Conservation (phyloP, 2,329 filamentous ascomycete species). For the Dryadomyces quercus-mongolicae region DNA sequence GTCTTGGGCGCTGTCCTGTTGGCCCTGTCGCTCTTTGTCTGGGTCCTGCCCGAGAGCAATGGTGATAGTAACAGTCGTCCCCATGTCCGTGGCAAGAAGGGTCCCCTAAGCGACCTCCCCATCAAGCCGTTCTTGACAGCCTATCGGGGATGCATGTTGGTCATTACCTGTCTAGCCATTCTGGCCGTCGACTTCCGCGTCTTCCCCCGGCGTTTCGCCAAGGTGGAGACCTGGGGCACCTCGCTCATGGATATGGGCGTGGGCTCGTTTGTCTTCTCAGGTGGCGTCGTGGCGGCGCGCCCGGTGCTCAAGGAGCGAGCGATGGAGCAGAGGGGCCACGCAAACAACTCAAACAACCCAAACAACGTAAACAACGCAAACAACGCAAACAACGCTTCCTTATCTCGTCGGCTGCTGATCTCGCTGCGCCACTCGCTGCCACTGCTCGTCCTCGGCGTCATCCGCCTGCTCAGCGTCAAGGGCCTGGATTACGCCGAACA, state of each 20-base stretch:
- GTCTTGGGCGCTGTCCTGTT: slow-evolving; percentile 65
- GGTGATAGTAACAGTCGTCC: not conserved
- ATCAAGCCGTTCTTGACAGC: slow-evolving; percentile 86
- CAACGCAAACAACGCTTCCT: slow-evolving; percentile 15
- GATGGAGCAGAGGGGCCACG: slow-evolving; percentile 26
- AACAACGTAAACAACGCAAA: slow-evolving; percentile 13
- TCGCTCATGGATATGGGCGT: slow-evolving; percentile 98
- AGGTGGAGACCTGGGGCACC: slow-evolving; percentile 98
- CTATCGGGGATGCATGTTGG: slow-evolving; percentile 85
- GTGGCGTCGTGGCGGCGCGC: slow-evolving; percentile 79
- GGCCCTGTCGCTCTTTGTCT: slow-evolving; percentile 55
- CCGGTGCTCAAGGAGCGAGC: slow-evolving; percentile 60
- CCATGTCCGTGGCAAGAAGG: not conserved
- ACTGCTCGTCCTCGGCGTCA: slow-evolving; percentile 64
- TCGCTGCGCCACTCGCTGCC: slow-evolving; percentile 75
- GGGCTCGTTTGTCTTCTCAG: slow-evolving; percentile 92
- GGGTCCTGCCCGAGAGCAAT: slow-evolving; percentile 32
- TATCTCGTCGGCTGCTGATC: slow-evolving; percentile 46
- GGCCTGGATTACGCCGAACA: slow-evolving; percentile 93
- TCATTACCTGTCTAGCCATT: slow-evolving; percentile 80
- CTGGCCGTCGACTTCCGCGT: slow-evolving; percentile 92
- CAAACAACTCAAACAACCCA: no score
- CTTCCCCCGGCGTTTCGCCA: slow-evolving; percentile 89
- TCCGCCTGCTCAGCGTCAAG: slow-evolving; percentile 82
- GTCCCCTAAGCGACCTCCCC: slow-evolving; percentile 41